phyloP scores from a whole-genome alignment of 2,329 filamentous ascomycete species.

The Cercospora sp. region DNA sequence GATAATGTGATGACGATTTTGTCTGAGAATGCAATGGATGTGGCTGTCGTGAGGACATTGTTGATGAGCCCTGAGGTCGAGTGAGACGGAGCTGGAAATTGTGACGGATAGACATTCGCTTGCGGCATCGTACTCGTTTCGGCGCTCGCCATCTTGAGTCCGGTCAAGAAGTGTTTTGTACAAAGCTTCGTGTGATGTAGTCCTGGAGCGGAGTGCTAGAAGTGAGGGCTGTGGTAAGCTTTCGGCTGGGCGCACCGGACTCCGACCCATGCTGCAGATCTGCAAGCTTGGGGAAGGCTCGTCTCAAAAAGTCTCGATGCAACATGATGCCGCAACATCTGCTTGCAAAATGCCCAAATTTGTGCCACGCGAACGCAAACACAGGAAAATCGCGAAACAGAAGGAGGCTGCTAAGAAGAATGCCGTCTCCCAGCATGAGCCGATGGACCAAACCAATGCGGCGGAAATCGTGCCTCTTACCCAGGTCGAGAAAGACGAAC shows the following conservation, averaged over 20 bases:
- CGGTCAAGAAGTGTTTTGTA: not conserved
- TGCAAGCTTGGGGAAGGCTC: not conserved
- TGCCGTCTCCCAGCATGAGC: constrained; percentile 42
- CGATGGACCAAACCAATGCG: constrained; percentile 57
- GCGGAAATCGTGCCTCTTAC: constrained; percentile 49
- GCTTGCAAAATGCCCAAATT: constrained; percentile 42
- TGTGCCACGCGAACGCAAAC: constrained; percentile 60
- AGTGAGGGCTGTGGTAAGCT: constrained; percentile 1
- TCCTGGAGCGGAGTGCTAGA: not conserved
- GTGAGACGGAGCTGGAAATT: constrained; percentile 53
- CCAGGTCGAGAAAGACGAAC: constrained; percentile 56
- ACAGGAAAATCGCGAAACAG: constrained; percentile 64
- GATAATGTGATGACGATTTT: constrained; percentile 88
- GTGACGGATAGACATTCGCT: constrained; percentile 49
- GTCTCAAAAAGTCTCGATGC: constrained; percentile 6
- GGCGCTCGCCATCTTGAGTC: not conserved
- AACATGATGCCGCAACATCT: not conserved
- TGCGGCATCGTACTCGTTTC: constrained; percentile 15
- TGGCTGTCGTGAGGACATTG: constrained; percentile 69
- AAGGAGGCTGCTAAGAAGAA: constrained; percentile 34
- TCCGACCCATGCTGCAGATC: constrained; percentile 7
- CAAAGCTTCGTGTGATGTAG: not conserved
- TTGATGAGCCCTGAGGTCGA: constrained; percentile 62
- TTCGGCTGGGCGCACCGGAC: not conserved
- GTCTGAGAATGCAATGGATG: constrained; percentile 75